phyloP scores from a whole-genome alignment of 2,329 filamentous ascomycete genomes.

The Aschersonia sp. region DNA sequence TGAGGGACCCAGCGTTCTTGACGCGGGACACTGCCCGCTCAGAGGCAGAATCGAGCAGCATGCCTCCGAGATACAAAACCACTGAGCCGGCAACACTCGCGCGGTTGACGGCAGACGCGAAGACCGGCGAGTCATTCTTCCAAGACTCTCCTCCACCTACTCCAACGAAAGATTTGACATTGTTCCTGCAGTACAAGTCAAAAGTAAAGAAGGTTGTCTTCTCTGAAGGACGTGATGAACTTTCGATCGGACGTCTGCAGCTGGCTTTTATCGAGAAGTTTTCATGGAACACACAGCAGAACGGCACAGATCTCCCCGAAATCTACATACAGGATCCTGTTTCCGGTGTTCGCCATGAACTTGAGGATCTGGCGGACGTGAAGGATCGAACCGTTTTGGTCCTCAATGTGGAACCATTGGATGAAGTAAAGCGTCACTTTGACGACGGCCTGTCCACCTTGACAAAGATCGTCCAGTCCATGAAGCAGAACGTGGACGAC shows the following conservation, averaged over 20 bases:
- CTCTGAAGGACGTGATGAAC: conserved; percentile 65
- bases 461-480: conserved; percentile 68
- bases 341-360: conserved; percentile 89
- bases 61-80: conserved; percentile 8
- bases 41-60: conserved; percentile 5
- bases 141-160: conserved; percentile 49
- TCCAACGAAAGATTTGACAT: conserved; percentile 71
- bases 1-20: conserved; percentile 29
- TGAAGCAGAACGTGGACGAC: conserved; percentile 71
- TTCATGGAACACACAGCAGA: conserved; percentile 94
- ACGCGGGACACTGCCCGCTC: conserved; percentile 6
- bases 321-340: conserved; percentile 96
- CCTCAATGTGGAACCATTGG: conserved; percentile 80
- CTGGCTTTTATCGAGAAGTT: conserved; percentile 98
- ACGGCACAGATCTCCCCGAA: conserved; percentile 83
- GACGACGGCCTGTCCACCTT: conserved; percentile 79
- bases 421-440: conserved; percentile 93
- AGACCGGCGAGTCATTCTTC: conserved; percentile 32
- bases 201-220: conserved; percentile 95
- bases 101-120: conserved; percentile 24
- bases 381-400: conserved; percentile 94
- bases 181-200: conserved; percentile 93
- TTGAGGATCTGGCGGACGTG: conserved; percentile 85
- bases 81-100: conserved; percentile 8
- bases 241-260: conserved; percentile 79